These are phyloP conservation scores for Clonostachys solani DNA, from an alignment of 2,329 filamentous ascomycete species.

Conservation along the genomic window DNA sequence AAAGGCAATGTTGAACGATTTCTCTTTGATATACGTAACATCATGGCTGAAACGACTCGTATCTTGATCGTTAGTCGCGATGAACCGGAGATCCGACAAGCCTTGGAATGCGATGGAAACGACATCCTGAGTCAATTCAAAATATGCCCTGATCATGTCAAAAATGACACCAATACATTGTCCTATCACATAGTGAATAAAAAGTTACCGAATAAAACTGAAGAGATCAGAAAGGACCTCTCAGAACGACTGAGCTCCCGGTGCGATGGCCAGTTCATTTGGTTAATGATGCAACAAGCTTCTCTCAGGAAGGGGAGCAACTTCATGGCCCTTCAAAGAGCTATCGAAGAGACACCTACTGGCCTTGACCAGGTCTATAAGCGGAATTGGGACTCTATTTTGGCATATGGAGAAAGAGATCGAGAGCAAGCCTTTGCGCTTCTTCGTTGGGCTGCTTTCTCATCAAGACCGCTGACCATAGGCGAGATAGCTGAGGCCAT, in stretches of 20 bases:
- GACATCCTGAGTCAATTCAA: slow-evolving; percentile 5
- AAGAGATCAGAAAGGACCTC: slow-evolving; percentile 7
- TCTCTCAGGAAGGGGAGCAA: slow-evolving; percentile 15
- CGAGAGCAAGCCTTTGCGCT: slow-evolving; percentile 16
- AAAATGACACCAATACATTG: slow-evolving; percentile 11
- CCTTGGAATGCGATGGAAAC: slow-evolving; percentile 1
- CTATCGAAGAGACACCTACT: slow-evolving; percentile 15
- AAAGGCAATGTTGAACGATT: slow-evolving; percentile 6
- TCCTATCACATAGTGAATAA: slow-evolving; percentile 16
- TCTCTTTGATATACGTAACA: slow-evolving; percentile 7
- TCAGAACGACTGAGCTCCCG: slow-evolving; percentile 13
- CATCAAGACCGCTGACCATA: slow-evolving; percentile 10
- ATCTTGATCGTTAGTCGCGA: slow-evolving; percentile 18
- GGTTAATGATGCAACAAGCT: slow-evolving; percentile 19
- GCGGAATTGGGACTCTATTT: slow-evolving; percentile 18
- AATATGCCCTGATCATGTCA: slow-evolving; percentile 14
- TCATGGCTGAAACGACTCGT: slow-evolving; percentile 8
- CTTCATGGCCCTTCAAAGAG: slow-evolving; percentile 16
- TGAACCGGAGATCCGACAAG: slow-evolving; percentile 12
- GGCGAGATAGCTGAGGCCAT: slow-evolving; percentile 14
- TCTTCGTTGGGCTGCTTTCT: slow-evolving; percentile 21
- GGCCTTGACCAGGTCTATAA: slow-evolving; percentile 21
- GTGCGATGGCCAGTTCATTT: slow-evolving; percentile 26
- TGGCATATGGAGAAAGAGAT: slow-evolving; percentile 2
- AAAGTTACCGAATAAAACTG: slow-evolving; percentile 18